Conservation (phyloP, 1,284 basidiomycete genomes). For the Austroboletus rostrupii region DNA sequence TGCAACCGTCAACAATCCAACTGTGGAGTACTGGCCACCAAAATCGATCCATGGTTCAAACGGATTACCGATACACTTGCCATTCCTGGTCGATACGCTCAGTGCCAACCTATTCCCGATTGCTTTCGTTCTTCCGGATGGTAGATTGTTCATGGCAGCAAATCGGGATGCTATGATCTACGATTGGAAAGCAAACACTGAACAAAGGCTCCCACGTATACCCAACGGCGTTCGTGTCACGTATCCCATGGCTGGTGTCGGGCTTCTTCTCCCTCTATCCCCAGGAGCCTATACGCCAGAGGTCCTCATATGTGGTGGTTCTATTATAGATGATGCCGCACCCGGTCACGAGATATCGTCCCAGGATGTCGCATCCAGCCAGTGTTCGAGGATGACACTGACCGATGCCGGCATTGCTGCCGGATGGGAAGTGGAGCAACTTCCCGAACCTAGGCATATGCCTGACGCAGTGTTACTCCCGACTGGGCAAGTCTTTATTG, state of each 20-base stretch:
- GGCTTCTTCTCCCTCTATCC: conserved; percentile 65
- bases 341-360: conserved; percentile 63
- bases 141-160: conserved; percentile 72
- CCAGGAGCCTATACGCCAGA: conserved; percentile 66
- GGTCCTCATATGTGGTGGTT: conserved; percentile 77
- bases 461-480: conserved; percentile 80
- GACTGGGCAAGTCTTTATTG: conserved; percentile 69
- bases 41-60: conserved; percentile 64
- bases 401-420: conserved; percentile 58
- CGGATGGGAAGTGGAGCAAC: conserved; percentile 73
- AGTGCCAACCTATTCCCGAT: conserved; percentile 82
- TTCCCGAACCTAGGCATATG: conserved; percentile 76
- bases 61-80: conserved; percentile 58
- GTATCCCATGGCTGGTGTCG: conserved; percentile 78
- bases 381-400: conserved; percentile 70
- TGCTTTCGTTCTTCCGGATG: conserved; percentile 70
- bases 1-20: conserved; percentile 74
- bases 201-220: conserved; percentile 61
- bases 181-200: conserved; percentile 64
- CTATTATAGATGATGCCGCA: conserved; percentile 58
- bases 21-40: conserved; percentile 76
- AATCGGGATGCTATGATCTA: conserved; percentile 80
- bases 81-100: conserved; percentile 69
- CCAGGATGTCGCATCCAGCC: conserved; percentile 64
- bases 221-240: conserved; percentile 80